phyloP scores from a whole-genome alignment of 2,329 filamentous ascomycete species.

The Aspergillus pseudoterreus region DNA sequence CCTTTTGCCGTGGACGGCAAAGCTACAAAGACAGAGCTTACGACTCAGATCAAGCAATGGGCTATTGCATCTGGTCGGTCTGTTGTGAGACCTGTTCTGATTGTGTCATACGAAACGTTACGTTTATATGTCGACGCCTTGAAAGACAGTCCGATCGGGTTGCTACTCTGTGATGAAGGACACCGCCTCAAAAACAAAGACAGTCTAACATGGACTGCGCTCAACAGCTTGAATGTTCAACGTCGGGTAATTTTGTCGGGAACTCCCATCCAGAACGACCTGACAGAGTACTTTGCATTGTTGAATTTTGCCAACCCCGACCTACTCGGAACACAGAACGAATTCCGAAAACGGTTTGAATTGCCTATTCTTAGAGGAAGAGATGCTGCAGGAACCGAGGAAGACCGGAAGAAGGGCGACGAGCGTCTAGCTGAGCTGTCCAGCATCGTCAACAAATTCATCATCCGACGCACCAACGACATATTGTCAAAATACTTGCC shows the following conservation, averaged over 20 bases:
- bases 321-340: constrained; percentile 78
- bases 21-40: constrained; percentile 89
- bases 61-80: constrained; percentile 85
- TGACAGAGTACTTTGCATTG: constrained; percentile 96
- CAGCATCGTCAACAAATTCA: constrained; percentile 90
- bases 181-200: constrained; percentile 96
- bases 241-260: constrained; percentile 92
- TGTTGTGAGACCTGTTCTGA: constrained; percentile 87
- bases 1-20: constrained; percentile 98
- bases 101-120: constrained; percentile 95
- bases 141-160: constrained; percentile 81
- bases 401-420: constrained; percentile 77
- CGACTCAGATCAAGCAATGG: constrained; percentile 88
- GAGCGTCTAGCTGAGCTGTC: constrained; percentile 78
- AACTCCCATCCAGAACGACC: constrained; percentile 95
- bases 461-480: constrained; percentile 96
- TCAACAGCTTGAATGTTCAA: constrained; percentile 86
- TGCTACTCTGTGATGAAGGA: constrained; percentile 93
- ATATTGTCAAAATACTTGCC: constrained; percentile 96
- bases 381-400: constrained; percentile 83
- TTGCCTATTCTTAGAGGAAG: constrained; percentile 87
- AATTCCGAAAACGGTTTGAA: constrained; percentile 93
- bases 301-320: constrained; percentile 96
- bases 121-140: constrained; percentile 87
- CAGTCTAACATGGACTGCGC: constrained; percentile 86